Evolutionary conservation across 208 protist species (phyloP), one percentile per base, ranked within the genome.

Genomic region (Crithidia thermophila): DNA sequence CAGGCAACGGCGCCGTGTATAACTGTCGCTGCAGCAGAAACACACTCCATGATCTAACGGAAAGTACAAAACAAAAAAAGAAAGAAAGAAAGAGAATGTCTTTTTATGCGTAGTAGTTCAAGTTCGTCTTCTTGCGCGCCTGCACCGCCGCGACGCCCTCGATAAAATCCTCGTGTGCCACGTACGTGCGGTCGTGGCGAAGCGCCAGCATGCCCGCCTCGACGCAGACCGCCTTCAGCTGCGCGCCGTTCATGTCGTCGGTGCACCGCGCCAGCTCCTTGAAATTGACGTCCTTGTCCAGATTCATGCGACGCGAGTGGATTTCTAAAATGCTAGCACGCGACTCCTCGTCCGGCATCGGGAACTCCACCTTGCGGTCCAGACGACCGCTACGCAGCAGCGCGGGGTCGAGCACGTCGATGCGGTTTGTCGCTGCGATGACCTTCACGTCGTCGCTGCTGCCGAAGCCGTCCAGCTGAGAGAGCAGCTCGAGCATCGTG

Each of bases 371-470:
- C 86, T 99, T 99, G 55, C 99, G 77, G 77, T 99, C 99, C 0
- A 99, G 77, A 56, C 99, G 91, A 16, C 99, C 99, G 51, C 98
- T 99, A 45, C 99, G 93, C 16, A 99, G 87, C 20, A 99, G 87
- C 4, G 99, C 99, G n/a, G 99, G 99, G 86, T 99, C 99, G 7
- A 99, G 91, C 53, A 99, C 99, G 80, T 99, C 99, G 52, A 99
- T 98, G 68, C 99, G 90, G 81, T 99, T 99, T 8, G 99, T 99
- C 14, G 99, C 99, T 2, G 98, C 99, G 72, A 99, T 99, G 18
- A 99, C 99, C 89, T 99, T 99, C 25, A 99, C 98, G 42, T 97
- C 84, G 36, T 98, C 93, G 59, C 97, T 93, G 75, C 83, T 96
- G 69, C 86, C 89, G 77, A 99, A 99, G 49, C 99, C 99, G 78